A percentile compares a stretch with the other conserved stretches of the same genome.
Conservation (phyloP, 139 green algal species). For the Dunaliella primolecta region DNA sequence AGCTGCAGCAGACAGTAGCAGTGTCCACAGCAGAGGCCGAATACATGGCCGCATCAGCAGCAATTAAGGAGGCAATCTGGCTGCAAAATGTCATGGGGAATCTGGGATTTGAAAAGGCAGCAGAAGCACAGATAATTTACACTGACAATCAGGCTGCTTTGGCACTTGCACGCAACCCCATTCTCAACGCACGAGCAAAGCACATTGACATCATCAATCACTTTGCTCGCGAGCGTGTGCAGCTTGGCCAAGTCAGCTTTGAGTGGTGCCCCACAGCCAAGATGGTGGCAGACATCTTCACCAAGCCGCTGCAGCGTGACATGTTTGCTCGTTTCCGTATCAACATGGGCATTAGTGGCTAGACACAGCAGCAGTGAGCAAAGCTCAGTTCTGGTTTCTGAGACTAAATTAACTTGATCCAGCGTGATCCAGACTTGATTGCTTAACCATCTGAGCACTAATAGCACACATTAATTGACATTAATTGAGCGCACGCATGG, state of each 20-base stretch:
- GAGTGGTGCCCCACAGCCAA: slow-evolving; percentile 15
- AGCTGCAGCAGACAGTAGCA: slow-evolving; percentile 47
- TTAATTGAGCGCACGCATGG: no score
- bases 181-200: slow-evolving; percentile 25
- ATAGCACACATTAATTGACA: no score
- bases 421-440: no score
- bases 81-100: no score
- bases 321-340: no score
- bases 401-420: no score
- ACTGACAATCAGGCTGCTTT: slow-evolving; percentile 43
- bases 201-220: slow-evolving; percentile 39
- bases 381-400: no score
- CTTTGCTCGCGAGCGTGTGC: background rate
- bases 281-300: slow-evolving; percentile 33
- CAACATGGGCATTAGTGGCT: no score
- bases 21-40: slow-evolving; percentile 44
- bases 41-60: slow-evolving; percentile 37
- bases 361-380: no score
- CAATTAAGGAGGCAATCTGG: slow-evolving; percentile 45
- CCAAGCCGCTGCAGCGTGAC: slow-evolving; percentile 24
- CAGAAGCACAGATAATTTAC: no score
- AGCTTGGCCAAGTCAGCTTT: background rate
- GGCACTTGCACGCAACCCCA: slow-evolving; percentile 20
- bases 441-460: no score
- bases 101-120: no score